These are phyloP conservation scores for Berkeleyomyces basicola DNA, from an alignment of 2,329 filamentous ascomycete genomes.

Conservation along the genomic window DNA sequence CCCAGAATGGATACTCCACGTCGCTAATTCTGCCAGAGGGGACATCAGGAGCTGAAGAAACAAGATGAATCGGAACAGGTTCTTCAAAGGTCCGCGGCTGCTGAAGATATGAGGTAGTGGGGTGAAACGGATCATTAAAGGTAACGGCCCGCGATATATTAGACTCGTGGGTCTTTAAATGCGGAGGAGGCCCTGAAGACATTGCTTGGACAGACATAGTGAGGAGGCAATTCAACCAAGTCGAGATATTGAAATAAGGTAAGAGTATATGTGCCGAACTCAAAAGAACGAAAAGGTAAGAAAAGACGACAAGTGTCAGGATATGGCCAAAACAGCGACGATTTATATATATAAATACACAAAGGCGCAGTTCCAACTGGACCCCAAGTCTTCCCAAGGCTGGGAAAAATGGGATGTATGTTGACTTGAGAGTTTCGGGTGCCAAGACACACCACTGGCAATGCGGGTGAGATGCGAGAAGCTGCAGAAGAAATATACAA, in stretches of 20 bases:
- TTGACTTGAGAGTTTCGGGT: neutral
- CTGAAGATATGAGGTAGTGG: neutral
- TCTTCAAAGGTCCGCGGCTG: conserved; percentile 8
- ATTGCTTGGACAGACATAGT: conserved; percentile 1
- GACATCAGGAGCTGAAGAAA: conserved; percentile 2
- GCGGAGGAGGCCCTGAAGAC: neutral
- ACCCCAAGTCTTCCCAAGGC: neutral
- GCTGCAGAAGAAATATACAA: neutral
- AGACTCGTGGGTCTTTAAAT: neutral
- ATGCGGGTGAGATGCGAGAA: neutral
- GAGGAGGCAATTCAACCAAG: neutral
- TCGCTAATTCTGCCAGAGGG: conserved; percentile 1
- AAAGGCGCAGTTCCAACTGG: neutral
- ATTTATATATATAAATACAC: neutral
- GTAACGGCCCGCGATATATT: neutral
- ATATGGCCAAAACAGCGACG: neutral
- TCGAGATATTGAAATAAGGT: no score
- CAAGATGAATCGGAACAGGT: neutral
- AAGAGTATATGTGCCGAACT: no score
- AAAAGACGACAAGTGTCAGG: neutral
- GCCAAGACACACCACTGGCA: neutral
- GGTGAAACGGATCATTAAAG: conserved; percentile 3
- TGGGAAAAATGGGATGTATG: neutral
- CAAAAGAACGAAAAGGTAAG: neutral
- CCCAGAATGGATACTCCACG: conserved; percentile 5